Evolutionary conservation across 2,329 filamentous ascomycete genomes (phyloP).

Genomic region (Cordyceps farinosa): DNA sequence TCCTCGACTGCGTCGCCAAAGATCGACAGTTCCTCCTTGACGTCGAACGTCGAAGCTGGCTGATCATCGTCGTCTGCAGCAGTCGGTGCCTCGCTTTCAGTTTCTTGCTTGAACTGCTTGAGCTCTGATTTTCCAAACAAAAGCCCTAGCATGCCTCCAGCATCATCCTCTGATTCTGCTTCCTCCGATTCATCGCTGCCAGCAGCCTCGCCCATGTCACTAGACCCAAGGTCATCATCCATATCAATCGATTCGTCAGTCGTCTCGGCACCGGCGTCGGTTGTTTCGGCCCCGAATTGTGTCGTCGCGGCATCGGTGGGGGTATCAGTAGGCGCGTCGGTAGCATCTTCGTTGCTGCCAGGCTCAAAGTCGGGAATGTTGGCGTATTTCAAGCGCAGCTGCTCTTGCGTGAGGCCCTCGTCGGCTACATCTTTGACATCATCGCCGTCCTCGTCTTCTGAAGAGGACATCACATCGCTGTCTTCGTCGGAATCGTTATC

Average conservation of each 20-base stretch:
- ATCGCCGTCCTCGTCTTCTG: slow-evolving; percentile 43
- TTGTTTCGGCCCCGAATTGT: slow-evolving; percentile 23
- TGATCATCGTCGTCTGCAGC: slow-evolving; percentile 8
- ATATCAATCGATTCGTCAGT: slow-evolving; percentile 66
- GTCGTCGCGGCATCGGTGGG: slow-evolving; percentile 25
- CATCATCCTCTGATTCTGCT: slow-evolving; percentile 42
- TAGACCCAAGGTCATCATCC: slow-evolving; percentile 63
- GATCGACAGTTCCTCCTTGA: slow-evolving; percentile 29
- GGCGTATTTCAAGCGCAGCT: slow-evolving; percentile 66
- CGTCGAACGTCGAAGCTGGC: slow-evolving; percentile 22
- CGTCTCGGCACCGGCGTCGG: slow-evolving; percentile 44
- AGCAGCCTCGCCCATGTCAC: slow-evolving; percentile 44
- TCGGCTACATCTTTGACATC: slow-evolving; percentile 53
- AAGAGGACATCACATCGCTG: slow-evolving; percentile 57
- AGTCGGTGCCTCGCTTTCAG: slow-evolving; percentile 21
- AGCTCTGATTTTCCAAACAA: slow-evolving; percentile 59
- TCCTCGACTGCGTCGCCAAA: slow-evolving; percentile 23
- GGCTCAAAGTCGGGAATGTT: slow-evolving; percentile 50
- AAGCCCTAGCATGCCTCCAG: slow-evolving; percentile 51
- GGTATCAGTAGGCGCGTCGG: slow-evolving; percentile 25
- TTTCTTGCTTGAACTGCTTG: slow-evolving; percentile 47
- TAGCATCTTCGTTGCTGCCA: slow-evolving; percentile 24
- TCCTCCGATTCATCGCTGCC: slow-evolving; percentile 42
- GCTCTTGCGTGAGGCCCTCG: slow-evolving; percentile 65
- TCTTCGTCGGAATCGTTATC: slow-evolving; percentile 41